These are phyloP conservation scores for Cephalotrichum gorgonifer DNA, from an alignment of 2,329 filamentous ascomycete genomes.

Conservation along the genomic window DNA sequence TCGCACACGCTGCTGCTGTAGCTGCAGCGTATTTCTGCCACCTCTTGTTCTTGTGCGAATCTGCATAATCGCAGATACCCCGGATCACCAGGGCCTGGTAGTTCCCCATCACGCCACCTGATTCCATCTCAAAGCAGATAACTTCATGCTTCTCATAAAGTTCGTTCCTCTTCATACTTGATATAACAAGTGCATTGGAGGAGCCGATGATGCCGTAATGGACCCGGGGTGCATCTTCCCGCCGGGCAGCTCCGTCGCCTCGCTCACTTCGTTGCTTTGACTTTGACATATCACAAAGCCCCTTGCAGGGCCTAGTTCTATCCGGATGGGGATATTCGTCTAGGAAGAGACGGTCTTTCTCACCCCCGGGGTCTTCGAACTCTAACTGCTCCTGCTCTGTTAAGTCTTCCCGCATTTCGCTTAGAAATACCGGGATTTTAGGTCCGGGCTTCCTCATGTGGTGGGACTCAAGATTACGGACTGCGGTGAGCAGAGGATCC, in stretches of 20 bases:
- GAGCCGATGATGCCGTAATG: constrained; percentile 11
- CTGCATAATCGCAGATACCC: no score
- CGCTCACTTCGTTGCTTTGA: neutral
- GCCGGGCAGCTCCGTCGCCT: neutral
- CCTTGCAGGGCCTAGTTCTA: neutral
- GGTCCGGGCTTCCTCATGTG: neutral
- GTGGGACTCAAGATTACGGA: neutral
- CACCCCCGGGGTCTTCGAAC: neutral
- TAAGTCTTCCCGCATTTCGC: neutral
- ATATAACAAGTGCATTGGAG: constrained; percentile 7
- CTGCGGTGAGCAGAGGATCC: neutral
- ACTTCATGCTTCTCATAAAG: no score
- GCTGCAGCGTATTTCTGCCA: no score
- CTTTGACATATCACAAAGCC: neutral
- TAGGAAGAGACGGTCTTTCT: neutral
- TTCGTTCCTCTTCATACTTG: no score
- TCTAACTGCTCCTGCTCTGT: neutral
- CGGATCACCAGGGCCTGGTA: no score
- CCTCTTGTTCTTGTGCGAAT: no score
- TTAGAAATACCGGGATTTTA: neutral
- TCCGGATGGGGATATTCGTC: neutral
- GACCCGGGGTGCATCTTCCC: neutral
- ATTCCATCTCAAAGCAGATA: no score
- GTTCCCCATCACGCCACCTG: no score
- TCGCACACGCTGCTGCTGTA: no score